Evolutionary conservation across 2,329 filamentous ascomycete species (phyloP).

Genomic region (Scytalidium lignicola): DNA sequence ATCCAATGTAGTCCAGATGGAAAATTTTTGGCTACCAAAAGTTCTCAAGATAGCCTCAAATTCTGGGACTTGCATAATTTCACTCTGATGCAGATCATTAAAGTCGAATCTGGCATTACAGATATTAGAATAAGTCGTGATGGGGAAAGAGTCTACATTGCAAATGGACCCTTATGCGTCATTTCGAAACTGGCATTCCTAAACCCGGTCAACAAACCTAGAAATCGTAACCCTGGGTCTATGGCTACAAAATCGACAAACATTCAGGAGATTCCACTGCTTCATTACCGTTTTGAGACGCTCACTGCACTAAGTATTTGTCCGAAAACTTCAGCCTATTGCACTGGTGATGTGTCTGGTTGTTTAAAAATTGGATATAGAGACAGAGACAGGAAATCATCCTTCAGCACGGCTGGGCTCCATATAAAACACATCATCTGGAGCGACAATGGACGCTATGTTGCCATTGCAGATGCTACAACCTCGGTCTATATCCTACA

Average conservation of each 20-base stretch:
- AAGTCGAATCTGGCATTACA: background rate
- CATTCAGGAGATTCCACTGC: too few relatives aligned
- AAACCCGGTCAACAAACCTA: too few relatives aligned
- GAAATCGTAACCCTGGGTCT: too few relatives aligned
- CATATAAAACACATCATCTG: slow-evolving; percentile 1
- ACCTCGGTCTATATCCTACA: too few relatives aligned
- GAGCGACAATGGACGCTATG: background rate
- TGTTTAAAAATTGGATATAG: background rate
- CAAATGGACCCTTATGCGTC: slow-evolving; percentile 12
- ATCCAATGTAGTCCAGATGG: slow-evolving; percentile 9
- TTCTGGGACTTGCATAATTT: slow-evolving; percentile 9
- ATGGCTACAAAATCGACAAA: too few relatives aligned
- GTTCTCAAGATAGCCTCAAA: slow-evolving; percentile 1
- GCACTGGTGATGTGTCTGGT: slow-evolving; percentile 4
- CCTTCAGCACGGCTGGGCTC: background rate
- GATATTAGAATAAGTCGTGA: slow-evolving; percentile 18
- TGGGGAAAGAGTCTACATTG: slow-evolving; percentile 16
- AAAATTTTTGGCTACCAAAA: slow-evolving; percentile 5
- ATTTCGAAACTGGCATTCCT: too few relatives aligned
- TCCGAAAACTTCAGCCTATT: slow-evolving; percentile 1
- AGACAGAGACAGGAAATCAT: background rate
- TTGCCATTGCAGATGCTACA: slow-evolving; percentile 1
- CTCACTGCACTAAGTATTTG: too few relatives aligned
- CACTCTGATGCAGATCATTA: slow-evolving; percentile 1
- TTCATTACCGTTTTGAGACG: too few relatives aligned